Evolutionary conservation across 768 basidiomycete genomes (phyloP), one percentile per base, ranked within the genome.

Genomic region (Megacollybia marginata): DNA sequence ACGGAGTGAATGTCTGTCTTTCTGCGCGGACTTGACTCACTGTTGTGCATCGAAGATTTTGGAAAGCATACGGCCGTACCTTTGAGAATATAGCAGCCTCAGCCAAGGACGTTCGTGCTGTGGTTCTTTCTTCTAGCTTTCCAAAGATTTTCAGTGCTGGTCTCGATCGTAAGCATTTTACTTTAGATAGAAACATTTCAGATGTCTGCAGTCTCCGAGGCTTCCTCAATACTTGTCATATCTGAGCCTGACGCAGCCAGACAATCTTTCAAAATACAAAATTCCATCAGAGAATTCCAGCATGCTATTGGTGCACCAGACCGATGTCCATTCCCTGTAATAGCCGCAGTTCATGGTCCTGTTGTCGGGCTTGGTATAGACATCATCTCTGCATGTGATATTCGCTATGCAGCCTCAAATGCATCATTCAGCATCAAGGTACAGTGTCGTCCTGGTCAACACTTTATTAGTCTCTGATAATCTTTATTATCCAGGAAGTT

Each of bases 71-170:
- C 33, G 79, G 78, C 4, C 58, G 66, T 2, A 70, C 80, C 0
- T 85, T 94, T 55, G 76, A 83, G 44, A 59, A 64, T 1, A 69
- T 92, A 52, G 67, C 55, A 6, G 62, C 50, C 62, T 81, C 66
- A 59, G 76, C 47, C 2, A 59, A 67, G 20, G 78, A 82, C 31
- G 77, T 92, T 1, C 78, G 88, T 15, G 85, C 71, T 2, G 72
- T 89, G 5, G 87, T 95, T 0, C 66, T 95, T 1, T 80, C 84
- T 1, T 91, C 89, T 0, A 69, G 68, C 2, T 59, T 85, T 2
- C 79, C 83, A 0, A 90, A 86, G 61, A 63, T 80, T 4, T 95
- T 92, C 62, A 86, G 85, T 0, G 92, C 89, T 1, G 92, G 93
- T 0, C 64, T 95, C 6, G 92, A 95, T 61, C 61, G 92, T 89